Conservation (phyloP, 2,329 filamentous ascomycete species). For the Volutella citrinella region DNA sequence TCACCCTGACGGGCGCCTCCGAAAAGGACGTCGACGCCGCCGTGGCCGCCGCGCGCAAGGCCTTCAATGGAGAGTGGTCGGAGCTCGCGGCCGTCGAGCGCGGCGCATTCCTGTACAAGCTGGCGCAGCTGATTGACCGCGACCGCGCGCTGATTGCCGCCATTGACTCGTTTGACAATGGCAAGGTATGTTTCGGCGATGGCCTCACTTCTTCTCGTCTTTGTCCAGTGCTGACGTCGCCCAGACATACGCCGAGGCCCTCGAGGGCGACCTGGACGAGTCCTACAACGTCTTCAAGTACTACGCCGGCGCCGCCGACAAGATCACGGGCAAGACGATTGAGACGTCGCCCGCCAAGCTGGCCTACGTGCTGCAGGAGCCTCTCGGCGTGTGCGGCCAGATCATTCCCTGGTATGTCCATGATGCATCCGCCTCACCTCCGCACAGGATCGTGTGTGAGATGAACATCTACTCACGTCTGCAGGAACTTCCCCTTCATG, state of each 20-base stretch:
- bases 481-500: conserved; percentile 23
- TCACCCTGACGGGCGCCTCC: conserved; percentile 19
- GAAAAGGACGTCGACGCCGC: conserved; percentile 19
- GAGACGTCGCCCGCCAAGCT: conserved; percentile 61
- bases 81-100: conserved; percentile 19
- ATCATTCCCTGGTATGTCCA: conserved; percentile 57
- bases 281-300: conserved; percentile 51
- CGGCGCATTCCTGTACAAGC: conserved; percentile 19
- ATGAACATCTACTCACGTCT: neutral
- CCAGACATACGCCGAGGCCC: conserved; percentile 32
- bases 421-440: too few relatives aligned
- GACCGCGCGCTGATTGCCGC: conserved; percentile 22
- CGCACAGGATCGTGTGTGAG: too few relatives aligned
- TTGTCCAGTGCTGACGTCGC: too few relatives aligned
- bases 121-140: conserved; percentile 19
- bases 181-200: too few relatives aligned
- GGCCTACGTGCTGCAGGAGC: conserved; percentile 66
- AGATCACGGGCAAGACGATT: conserved; percentile 66
- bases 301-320: conserved; percentile 69
- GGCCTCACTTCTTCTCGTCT: too few relatives aligned
- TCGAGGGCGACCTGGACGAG: conserved; percentile 54
- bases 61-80: conserved; percentile 22
- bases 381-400: conserved; percentile 63
- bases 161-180: conserved; percentile 23
- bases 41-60: conserved; percentile 19